Evolutionary conservation across 192 early-diverging fungal species (phyloP), one percentile per base, ranked within the genome.

Genomic region (Podila clonocystis): DNA sequence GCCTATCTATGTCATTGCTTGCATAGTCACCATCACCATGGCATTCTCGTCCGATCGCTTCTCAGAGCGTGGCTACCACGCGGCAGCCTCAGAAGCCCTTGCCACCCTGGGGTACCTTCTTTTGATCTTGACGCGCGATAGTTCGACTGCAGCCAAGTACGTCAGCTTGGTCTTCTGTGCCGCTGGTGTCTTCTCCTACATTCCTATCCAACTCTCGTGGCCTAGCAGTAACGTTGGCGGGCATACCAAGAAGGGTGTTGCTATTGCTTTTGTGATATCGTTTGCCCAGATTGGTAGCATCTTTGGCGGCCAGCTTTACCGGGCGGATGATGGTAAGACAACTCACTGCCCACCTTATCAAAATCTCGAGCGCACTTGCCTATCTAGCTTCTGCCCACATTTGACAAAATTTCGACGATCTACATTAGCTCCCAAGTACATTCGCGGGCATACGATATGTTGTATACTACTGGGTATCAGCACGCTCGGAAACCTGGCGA

Each of bases 261-360:
- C 88, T 13, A 75, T 84, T 17, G 91, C 91, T 49, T 78, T 90
- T 63, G 73, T 89, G 31, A 87, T 90, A 58, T 84, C 84, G 3
- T 82, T 89, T 65, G 91, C 87, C 24, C 91, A 94, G 67, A 72
- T 89, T 49, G 90, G 91, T 70, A 92, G 91, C 38, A 84, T 86
- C 15, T 83, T 94, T 29, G 90, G 86, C 45, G 89, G 89, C 2
- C 91, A 92, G 58, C 86, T 94, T 3, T 94, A 92, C 75, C 87
- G 91, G 59, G 36, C 72, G 22, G 80, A 85, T 13, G 91, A 91
- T 19, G 63, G 63, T 65, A 65, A 50, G 62, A 30, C 9, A 33
- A 7, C 5, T 33, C n/a, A 0, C 2, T 20, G 5, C 1, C 7
- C 59, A 29, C 59, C 33, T 61, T 61, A 26, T 33, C 15, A 17